Evolutionary conservation across 2,329 filamentous ascomycete genomes (phyloP).

Genomic region (Knoxdaviesia capensis): DNA sequence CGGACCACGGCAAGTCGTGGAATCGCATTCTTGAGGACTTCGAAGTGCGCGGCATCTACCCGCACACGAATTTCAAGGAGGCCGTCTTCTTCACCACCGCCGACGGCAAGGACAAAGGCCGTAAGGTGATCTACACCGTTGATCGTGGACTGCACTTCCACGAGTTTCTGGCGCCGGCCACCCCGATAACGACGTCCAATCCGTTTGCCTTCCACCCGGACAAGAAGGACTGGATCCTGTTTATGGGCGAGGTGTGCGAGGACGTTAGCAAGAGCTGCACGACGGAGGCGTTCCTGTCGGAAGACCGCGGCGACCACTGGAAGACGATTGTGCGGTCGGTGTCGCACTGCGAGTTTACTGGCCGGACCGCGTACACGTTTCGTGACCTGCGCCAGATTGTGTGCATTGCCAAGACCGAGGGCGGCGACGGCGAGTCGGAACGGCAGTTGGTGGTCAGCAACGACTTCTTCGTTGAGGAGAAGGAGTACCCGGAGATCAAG

Average conservation of each 20-base stretch:
- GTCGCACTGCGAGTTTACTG: conserved; percentile 72
- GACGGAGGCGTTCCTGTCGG: conserved; percentile 53
- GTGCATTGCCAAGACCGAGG: conserved; percentile 33
- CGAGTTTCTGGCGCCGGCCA: conserved; percentile 49
- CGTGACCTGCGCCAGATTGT: conserved; percentile 34
- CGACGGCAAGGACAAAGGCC: conserved; percentile 17
- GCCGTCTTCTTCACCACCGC: conserved; percentile 69
- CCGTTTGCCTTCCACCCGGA: conserved; percentile 66
- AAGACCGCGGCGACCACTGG: conserved; percentile 68
- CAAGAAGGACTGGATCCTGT: conserved; percentile 78
- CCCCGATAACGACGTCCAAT: conserved; percentile 15
- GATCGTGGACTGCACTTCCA: conserved; percentile 59
- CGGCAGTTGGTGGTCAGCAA: conserved; percentile 57
- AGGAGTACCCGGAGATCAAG: conserved; percentile 20
- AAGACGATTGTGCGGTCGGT: conserved; percentile 53
- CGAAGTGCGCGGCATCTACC: conserved; percentile 48
- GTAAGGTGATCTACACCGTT: conserved; percentile 53
- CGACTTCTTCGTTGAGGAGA: conserved; percentile 50
- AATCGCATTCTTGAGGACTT: conserved; percentile 46
- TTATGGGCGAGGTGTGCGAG: conserved; percentile 60
- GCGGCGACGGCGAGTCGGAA: conserved; percentile 37
- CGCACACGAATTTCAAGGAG: conserved; percentile 66
- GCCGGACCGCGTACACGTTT: conserved; percentile 33
- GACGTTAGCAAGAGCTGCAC: conserved; percentile 38
- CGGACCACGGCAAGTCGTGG: conserved; percentile 84